Evolutionary conservation across 169 alveolate genomes (phyloP).

Genomic region (Cyclospora cayetanensis): DNA sequence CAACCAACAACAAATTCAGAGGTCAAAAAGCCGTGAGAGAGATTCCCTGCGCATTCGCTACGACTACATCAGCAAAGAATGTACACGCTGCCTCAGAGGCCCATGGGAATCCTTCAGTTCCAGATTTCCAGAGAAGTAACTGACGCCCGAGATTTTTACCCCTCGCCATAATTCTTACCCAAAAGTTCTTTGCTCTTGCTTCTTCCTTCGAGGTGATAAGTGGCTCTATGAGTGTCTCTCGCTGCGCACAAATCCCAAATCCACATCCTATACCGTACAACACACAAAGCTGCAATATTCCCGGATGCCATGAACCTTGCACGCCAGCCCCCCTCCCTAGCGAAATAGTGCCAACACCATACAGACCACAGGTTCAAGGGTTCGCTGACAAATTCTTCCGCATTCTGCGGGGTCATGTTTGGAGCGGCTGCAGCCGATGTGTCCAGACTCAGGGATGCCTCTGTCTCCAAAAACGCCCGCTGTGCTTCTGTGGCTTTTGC

Average conservation of each 20-base stretch:
- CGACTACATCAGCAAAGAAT: background rate
- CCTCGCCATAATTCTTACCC: conserved; percentile 11
- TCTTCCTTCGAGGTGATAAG: conserved; percentile 52
- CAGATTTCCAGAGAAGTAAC: background rate
- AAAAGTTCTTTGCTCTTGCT: conserved; percentile 64
- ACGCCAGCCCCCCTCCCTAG: too few species aligned
- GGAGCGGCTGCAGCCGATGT: background rate
- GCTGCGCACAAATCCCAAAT: background rate
- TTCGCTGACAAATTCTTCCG: conserved; percentile 45
- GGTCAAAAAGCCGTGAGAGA: background rate
- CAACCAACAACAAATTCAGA: background rate
- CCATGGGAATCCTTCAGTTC: background rate
- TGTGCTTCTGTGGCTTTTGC: conserved; percentile 38
- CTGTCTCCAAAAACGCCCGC: conserved; percentile 28
- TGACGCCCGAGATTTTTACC: background rate
- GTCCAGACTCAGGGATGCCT: conserved; percentile 32
- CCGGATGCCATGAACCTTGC: too few species aligned
- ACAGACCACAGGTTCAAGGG: background rate
- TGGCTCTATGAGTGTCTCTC: conserved; percentile 25
- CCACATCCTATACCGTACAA: too few species aligned
- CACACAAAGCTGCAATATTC: too few species aligned
- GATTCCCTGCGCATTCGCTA: background rate
- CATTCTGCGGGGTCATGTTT: background rate
- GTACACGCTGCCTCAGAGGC: background rate
- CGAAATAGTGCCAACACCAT: too few species aligned